These are phyloP conservation scores for Melanomma pulvis-pyrius DNA, from an alignment of 495 filamentous ascomycete genomes.

Conservation along the genomic window DNA sequence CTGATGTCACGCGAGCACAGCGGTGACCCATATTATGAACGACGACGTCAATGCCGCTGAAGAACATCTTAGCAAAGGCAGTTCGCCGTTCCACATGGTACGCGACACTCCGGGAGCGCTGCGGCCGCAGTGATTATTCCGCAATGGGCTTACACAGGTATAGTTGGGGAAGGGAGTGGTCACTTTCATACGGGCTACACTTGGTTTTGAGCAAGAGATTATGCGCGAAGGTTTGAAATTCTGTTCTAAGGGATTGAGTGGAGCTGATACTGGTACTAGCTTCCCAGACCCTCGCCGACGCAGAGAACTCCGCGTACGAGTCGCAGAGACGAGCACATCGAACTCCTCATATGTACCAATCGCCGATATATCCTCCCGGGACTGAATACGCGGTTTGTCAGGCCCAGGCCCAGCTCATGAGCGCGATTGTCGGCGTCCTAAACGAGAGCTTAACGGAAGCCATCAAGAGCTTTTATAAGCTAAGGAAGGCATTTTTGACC, in stretches of 20 bases:
- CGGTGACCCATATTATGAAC: conserved; percentile 74
- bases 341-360: conserved; percentile 55
- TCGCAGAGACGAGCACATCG: conserved; percentile 75
- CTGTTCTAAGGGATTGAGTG: neutral
- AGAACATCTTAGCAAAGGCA: conserved; percentile 65
- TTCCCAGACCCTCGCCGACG: conserved; percentile 68
- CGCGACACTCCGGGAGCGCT: conserved; percentile 20
- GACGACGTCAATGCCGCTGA: conserved; percentile 92
- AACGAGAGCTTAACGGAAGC: conserved; percentile 93
- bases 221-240: conserved; percentile 71
- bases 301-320: conserved; percentile 76
- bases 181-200: conserved; percentile 78
- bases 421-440: conserved; percentile 82
- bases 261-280: conserved; percentile 52
- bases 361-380: conserved; percentile 75
- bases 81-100: conserved; percentile 89
- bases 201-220: conserved; percentile 93
- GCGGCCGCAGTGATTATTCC: neutral
- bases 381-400: conserved; percentile 80
- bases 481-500: conserved; percentile 86
- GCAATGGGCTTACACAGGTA: conserved; percentile 13
- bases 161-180: conserved; percentile 80
- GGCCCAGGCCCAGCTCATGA: conserved; percentile 85
- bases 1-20: conserved; percentile 33
- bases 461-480: conserved; percentile 87